phyloP scores from a whole-genome alignment of 305 asterid species.

The Fraxinus ornus region DNA sequence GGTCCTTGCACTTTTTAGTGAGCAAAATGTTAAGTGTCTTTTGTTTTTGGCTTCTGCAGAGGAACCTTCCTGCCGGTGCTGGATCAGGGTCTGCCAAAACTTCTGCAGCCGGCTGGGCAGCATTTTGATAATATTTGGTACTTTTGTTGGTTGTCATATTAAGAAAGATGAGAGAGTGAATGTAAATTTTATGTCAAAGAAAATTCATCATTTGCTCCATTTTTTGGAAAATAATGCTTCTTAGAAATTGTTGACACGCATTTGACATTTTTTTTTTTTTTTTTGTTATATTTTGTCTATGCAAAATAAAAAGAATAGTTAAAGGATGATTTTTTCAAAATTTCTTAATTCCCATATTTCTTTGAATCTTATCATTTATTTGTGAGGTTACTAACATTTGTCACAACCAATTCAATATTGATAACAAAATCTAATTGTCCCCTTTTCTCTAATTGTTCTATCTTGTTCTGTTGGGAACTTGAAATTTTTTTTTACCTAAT shows the following conservation, averaged over 20 bases:
- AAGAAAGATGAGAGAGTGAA: slow-evolving; percentile 4
- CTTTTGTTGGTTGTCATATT: slow-evolving; percentile 31
- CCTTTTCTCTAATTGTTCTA: background rate
- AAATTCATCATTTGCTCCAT: background rate
- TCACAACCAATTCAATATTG: background rate
- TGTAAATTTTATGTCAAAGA: background rate
- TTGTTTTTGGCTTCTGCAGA: slow-evolving; percentile 50
- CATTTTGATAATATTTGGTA: slow-evolving; percentile 47
- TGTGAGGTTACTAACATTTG: background rate
- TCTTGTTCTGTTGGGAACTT: background rate
- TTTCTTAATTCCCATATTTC: background rate
- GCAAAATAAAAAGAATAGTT: background rate
- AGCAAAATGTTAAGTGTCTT: slow-evolving; percentile 4
- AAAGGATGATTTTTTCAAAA: background rate
- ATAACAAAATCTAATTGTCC: background rate
- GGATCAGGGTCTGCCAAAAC: slow-evolving; percentile 65
- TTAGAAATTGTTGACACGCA: background rate
- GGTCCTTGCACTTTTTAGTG: background rate
- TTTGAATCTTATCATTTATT: background rate
- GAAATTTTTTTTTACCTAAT: background rate
- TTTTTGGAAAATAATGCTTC: background rate
- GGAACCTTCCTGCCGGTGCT: slow-evolving; percentile 49
- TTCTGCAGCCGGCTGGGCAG: slow-evolving; percentile 96
- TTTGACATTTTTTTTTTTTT: background rate
- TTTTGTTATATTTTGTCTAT: background rate